Evolutionary conservation across 805 yeast species (phyloP), one percentile per base, ranked within the genome.

Genomic region (Torulaspora gathmanii): DNA sequence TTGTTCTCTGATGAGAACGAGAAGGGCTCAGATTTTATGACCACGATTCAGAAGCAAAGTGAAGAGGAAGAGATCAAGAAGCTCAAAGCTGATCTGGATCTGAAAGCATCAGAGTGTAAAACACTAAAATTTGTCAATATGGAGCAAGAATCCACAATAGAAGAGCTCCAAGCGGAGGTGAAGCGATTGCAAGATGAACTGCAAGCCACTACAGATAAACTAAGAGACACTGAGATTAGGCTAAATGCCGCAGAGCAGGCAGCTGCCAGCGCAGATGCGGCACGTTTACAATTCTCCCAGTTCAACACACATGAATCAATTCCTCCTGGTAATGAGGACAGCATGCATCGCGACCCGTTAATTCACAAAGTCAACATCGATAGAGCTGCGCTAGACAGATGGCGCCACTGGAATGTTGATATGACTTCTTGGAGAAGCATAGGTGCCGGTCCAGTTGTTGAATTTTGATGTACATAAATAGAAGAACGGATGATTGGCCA

Each of bases 371-470:
- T 64, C 34, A 70, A 71, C 42, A 58, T 75, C 25, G 78, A 77
- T 49, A 75, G 79, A 5, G 74, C 74, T 10, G 80, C 79, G 54
- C 65, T 90, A 52, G 70, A 73, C 59, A 79, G 78, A 52, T 90
- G 95, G 95, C 81, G 80, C 52, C 80, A 78, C 39, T 90, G 90
- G 89, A 87, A 83, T 58, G 75, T 88, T 2, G 96, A 90, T 58
- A 86, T 90, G 95, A 74, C 86, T 20, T 56, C 62, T 11, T 90
- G 97, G 97, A 74, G 83, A 58, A 76, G 82, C 41, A 70, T 78
- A 13, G 88, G 87, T 1, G 68, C 75, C 41, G 89, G 89, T 2
- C 82, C 86, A 3, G 60, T 74, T 4, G 69, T 82, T 11, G 80
- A 78, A 37, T 57, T 73, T 33, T 76, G 58, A 53, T 16, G 27